phyloP scores from a whole-genome alignment of 257 asterid genomes.

The Solanum paucissectum region DNA sequence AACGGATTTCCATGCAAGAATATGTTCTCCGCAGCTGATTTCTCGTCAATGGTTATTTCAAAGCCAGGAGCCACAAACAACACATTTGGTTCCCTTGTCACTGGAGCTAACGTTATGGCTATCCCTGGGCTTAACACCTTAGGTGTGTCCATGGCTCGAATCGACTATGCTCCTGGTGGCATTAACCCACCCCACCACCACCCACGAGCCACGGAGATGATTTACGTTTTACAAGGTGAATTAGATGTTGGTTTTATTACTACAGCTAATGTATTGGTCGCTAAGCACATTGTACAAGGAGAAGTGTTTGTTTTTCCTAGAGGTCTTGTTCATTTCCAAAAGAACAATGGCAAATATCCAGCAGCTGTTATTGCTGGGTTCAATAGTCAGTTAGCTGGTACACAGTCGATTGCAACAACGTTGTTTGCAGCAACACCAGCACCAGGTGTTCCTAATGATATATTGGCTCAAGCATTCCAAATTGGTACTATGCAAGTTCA shows the following conservation, averaged over 20 bases:
- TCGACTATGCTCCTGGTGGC: conserved; percentile 80
- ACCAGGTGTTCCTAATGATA: conserved; percentile 61
- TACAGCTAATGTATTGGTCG: conserved; percentile 49
- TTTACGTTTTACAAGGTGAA: conserved; percentile 53
- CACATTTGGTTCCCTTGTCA: conserved; percentile 44
- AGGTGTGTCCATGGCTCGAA: conserved; percentile 64
- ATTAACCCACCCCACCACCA: conserved; percentile 79
- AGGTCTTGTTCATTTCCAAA: conserved; percentile 80
- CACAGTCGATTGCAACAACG: conserved; percentile 51
- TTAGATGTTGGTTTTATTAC: conserved; percentile 83
- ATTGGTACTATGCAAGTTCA: conserved; percentile 40
- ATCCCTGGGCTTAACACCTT: conserved; percentile 82
- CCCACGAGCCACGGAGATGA: conserved; percentile 83
- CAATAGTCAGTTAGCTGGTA: conserved; percentile 74
- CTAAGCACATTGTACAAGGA: conserved; percentile 50
- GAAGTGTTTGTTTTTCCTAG: conserved; percentile 55
- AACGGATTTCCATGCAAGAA: conserved; percentile 61
- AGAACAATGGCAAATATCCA: conserved; percentile 39
- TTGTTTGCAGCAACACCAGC: conserved; percentile 51
- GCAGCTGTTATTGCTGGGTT: conserved; percentile 69
- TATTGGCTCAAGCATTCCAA: conserved; percentile 47
- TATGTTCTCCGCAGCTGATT: conserved; percentile 43
- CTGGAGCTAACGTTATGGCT: conserved; percentile 50
- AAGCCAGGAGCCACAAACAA: conserved; percentile 58
- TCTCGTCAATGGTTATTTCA: conserved; percentile 35